Conservation (phyloP, 805 yeast genomes). For the Metschnikowia peoriensis region DNA sequence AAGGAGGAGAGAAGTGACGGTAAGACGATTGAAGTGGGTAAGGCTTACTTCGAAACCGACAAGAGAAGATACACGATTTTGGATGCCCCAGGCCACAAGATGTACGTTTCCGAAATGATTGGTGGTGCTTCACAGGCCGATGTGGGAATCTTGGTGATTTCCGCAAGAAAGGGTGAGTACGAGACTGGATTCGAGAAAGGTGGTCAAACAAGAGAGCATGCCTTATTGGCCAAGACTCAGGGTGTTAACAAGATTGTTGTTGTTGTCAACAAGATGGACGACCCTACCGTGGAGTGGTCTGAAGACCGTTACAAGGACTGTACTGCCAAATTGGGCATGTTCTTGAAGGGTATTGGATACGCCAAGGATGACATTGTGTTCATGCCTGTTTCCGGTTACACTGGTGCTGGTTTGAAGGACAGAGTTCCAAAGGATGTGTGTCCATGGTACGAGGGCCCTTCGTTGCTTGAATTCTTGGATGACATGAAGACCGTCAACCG, state of each 20-base stretch:
- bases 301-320: conserved; percentile 96
- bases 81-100: conserved; percentile 99
- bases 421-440: conserved; percentile 67
- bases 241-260: conserved; percentile 94
- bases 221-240: conserved; percentile 94
- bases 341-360: conserved; percentile 88
- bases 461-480: conserved; percentile 88
- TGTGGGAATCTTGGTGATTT: conserved; percentile 93
- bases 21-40: conserved; percentile 98
- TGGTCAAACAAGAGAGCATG: conserved; percentile 98
- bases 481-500: conserved; percentile 77
- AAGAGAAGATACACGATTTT: conserved; percentile 96
- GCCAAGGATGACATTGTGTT: conserved; percentile 77
- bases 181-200: conserved; percentile 99
- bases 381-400: conserved; percentile 98
- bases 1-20: conserved; percentile 99
- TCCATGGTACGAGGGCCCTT: conserved; percentile 95
- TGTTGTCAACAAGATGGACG: conserved; percentile 98
- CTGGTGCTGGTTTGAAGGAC: conserved; percentile 95
- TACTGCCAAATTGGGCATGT: conserved; percentile 72
- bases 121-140: conserved; percentile 99
- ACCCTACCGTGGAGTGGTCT: conserved; percentile 94
- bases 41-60: conserved; percentile 95
- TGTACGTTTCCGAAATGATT: conserved; percentile 98
- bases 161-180: conserved; percentile 98